Evolutionary conservation across 768 basidiomycete genomes (phyloP).

Genomic region (Chalciporus piperatus): DNA sequence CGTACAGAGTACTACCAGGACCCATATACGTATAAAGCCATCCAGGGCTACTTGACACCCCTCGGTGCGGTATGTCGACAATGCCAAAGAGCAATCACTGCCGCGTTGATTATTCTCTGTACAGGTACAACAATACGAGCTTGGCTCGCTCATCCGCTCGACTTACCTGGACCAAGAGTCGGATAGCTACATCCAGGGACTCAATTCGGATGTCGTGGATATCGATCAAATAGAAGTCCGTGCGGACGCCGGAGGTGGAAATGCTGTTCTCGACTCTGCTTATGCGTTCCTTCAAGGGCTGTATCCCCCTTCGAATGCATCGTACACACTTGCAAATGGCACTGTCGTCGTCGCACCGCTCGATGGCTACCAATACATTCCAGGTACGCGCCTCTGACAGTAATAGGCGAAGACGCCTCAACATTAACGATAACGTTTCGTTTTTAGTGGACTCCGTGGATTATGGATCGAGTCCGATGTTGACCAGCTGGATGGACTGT

Average conservation of each 20-base stretch:
- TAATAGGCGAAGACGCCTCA: too few species aligned
- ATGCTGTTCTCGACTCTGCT: slow-evolving; percentile 70
- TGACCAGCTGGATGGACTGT: slow-evolving; percentile 77
- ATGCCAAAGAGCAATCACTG: slow-evolving; percentile 58
- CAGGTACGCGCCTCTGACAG: slow-evolving; percentile 20
- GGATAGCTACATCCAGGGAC: slow-evolving; percentile 62
- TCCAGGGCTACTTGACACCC: slow-evolving; percentile 64
- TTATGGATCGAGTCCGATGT: slow-evolving; percentile 50
- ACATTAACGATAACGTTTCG: too few species aligned
- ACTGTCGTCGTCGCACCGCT: slow-evolving; percentile 66
- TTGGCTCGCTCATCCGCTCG: slow-evolving; percentile 57
- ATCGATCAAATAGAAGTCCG: slow-evolving; percentile 68
- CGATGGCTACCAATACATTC: slow-evolving; percentile 87
- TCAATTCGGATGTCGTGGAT: slow-evolving; percentile 63
- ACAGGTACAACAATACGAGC: slow-evolving; percentile 53
- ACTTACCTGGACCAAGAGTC: slow-evolving; percentile 64
- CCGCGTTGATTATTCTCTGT: neutral
- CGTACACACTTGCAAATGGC: slow-evolving; percentile 73
- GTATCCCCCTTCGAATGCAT: slow-evolving; percentile 73
- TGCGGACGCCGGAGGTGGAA: slow-evolving; percentile 78
- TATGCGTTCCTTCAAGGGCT: slow-evolving; percentile 82
- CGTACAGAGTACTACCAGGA: slow-evolving; percentile 64
- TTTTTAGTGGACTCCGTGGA: slow-evolving; percentile 47
- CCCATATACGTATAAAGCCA: slow-evolving; percentile 63
- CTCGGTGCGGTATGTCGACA: too few species aligned